Base-by-base conservation (phyloP, 225 moss, liverwort and hornwort species). In the Antitrichia curtipendula region DNA sequence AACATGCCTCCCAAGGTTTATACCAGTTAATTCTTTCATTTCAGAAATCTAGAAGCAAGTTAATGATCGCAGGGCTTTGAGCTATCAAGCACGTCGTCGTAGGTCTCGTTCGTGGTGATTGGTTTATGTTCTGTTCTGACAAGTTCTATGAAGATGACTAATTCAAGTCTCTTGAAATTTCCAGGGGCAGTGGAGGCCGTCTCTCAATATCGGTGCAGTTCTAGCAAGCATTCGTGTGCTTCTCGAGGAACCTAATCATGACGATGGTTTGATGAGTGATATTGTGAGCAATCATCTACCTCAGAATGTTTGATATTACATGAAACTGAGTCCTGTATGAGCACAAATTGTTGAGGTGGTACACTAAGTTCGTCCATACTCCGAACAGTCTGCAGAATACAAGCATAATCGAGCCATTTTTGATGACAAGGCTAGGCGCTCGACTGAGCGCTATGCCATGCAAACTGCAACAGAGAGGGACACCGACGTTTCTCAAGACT, bases 261-360 rank as follows among this genome's bases (percentile, higher is more conserved):
- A 97, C 82, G 97, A 97, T 90, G 97, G 97, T 82, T 92, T 97
- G 88, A 97, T 97, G 97, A 93, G 93, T 89, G 97, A 97, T 61
- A 97, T 97, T 92, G 97, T 97, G 91, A 94, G 96, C 84, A 80
- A 80, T 54, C 56, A 57, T 75, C 68, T 63, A 85, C 27, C 43
- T 82, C 64, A 65, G 52, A 76, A 45, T 61, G 84, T 24, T 77
- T 61, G 38, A 69, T 28, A 36, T 82, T 53, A 47, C 80, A 49
- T 81, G 49, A 74, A 82, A 13, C 22, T 76, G 82, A 82, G 18
- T 78, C 59, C 58, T 81, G 58, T 60, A 71, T 59, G 76, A 75
- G 86, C 50, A 34, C 9, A 83, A 41, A 79, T 68, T 78, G 53
- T 85, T 79, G 90, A 69, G 66, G 57, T 64, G 56, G 28, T 83